phyloP scores from a whole-genome alignment of 352 stramenopile genomes.

The Phytophthora citricola region DNA sequence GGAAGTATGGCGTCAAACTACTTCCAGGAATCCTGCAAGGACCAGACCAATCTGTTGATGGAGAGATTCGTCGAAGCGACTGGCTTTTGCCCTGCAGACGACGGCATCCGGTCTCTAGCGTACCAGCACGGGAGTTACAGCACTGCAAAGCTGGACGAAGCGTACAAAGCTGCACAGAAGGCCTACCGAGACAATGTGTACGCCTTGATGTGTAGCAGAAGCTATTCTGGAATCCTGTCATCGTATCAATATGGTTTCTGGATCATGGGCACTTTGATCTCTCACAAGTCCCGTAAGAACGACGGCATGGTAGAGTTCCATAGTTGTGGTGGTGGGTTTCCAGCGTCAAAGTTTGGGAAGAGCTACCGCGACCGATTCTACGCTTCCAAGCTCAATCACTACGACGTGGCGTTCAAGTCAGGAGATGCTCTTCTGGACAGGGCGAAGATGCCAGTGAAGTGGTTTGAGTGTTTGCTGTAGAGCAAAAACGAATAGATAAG shows the following conservation, averaged over 20 bases:
- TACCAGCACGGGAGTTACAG: slow-evolving; percentile 42
- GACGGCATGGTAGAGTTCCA: slow-evolving; percentile 39
- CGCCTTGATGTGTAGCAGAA: slow-evolving; percentile 46
- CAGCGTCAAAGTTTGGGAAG: slow-evolving; percentile 36
- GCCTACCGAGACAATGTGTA: slow-evolving; percentile 42
- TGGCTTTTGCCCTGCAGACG: slow-evolving; percentile 42
- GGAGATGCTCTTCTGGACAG: slow-evolving; percentile 43
- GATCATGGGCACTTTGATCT: slow-evolving; percentile 26
- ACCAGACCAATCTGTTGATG: slow-evolving; percentile 27
- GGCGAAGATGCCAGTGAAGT: slow-evolving; percentile 49
- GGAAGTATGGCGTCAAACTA: slow-evolving; percentile 43
- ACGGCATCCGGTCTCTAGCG: slow-evolving; percentile 34
- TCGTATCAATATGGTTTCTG: slow-evolving; percentile 31
- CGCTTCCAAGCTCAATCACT: slow-evolving; percentile 36
- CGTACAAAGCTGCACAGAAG: slow-evolving; percentile 37
- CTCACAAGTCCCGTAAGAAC: slow-evolving; percentile 42
- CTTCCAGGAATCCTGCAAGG: slow-evolving; percentile 39
- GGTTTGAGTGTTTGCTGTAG: slow-evolving; percentile 51
- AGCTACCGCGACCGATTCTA: slow-evolving; percentile 40
- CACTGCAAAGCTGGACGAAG: slow-evolving; percentile 16
- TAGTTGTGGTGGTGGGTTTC: slow-evolving; percentile 39
- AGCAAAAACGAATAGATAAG: neutral
- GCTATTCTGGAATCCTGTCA: slow-evolving; percentile 42
- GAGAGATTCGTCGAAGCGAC: slow-evolving; percentile 31
- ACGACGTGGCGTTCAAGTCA: slow-evolving; percentile 47